Conservation (phyloP, 2,329 filamentous ascomycete species). For the Exophiala dermatitidis region DNA sequence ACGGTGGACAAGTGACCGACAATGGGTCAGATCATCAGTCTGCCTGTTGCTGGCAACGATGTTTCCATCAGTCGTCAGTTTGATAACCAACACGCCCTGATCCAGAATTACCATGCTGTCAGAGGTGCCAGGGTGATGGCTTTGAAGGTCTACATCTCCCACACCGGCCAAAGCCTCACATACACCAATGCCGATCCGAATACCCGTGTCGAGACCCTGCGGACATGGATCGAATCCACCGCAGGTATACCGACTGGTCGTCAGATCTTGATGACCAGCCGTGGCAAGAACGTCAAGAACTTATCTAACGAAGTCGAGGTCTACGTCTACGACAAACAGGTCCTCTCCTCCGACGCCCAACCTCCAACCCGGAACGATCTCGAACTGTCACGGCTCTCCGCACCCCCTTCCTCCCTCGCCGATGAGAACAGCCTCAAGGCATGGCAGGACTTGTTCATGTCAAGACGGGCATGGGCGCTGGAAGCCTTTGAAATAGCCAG, state of each 20-base stretch:
- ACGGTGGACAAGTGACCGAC: background rate
- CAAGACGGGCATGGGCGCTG: slow-evolving; percentile 71
- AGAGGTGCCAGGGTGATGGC: slow-evolving; percentile 52
- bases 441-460: slow-evolving; percentile 83
- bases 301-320: slow-evolving; percentile 66
- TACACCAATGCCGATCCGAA: slow-evolving; percentile 10
- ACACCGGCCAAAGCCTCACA: slow-evolving; percentile 74
- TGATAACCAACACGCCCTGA: background rate
- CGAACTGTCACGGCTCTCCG: slow-evolving; percentile 51
- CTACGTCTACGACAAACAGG: slow-evolving; percentile 81
- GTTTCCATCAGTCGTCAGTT: background rate
- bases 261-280: slow-evolving; percentile 79
- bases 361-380: slow-evolving; percentile 44
- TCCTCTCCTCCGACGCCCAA: slow-evolving; percentile 49
- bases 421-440: slow-evolving; percentile 72
- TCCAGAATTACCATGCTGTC: background rate
- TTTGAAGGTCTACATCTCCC: slow-evolving; percentile 83
- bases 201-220: slow-evolving; percentile 65
- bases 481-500: slow-evolving; percentile 62
- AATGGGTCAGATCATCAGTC: background rate
- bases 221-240: slow-evolving; percentile 68
- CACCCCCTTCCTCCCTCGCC: slow-evolving; percentile 70
- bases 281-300: slow-evolving; percentile 75
- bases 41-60: background rate
- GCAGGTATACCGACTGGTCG: slow-evolving; percentile 66